Base-by-base conservation (phyloP, 208 protist species). In the Trypanosoma congolense region DNA sequence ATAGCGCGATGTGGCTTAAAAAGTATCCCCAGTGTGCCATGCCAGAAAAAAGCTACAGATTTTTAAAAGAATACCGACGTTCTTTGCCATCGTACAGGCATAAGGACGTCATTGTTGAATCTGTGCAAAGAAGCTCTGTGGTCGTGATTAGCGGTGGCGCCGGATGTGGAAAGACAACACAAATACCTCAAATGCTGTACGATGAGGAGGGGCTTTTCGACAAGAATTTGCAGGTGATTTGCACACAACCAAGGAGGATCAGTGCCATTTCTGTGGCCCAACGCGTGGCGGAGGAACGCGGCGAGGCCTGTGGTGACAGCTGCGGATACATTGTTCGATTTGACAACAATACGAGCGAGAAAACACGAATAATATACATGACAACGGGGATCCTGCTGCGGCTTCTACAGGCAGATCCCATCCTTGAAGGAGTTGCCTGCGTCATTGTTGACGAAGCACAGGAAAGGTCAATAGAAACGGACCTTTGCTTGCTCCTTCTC, bases 381-480 rank as follows among this genome's bases (percentile, higher is more conserved):
- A 99, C 98, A 16, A 97, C 98, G 50, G 97, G 97, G 63, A 98
- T 99, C 71, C 60, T 99, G 9, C 71, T 99, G 25, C 85, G 97
- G 42, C 95, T 98, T 62, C 87, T 96, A 35, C 83, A 98, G 26
- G 48, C 82, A n/a, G 97, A 99, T 70, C 79, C 87, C 33, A 56
- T 89, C 21, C 63, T 99, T 19, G 46, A 47, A 24, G 80, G 73
- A 22, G 82, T 92, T n/a, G 62, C 75, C 14, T 89, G 80, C 59
- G 61, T 95, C 35, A 75, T 95, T 48, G 75, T 95, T 1, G 87
- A 95, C 63, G 87, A 95, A 53, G 87, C 91, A 22, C 87, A 95
- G 51, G 87, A 95, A 62, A 83, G 87, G 33, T 70, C 87, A 52
- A 67, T 92, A 1, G 81, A 95, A 26, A 91, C 83, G 3, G 87